phyloP scores from a whole-genome alignment of 2,329 filamentous ascomycete genomes.

The Colletotrichum sp. region DNA sequence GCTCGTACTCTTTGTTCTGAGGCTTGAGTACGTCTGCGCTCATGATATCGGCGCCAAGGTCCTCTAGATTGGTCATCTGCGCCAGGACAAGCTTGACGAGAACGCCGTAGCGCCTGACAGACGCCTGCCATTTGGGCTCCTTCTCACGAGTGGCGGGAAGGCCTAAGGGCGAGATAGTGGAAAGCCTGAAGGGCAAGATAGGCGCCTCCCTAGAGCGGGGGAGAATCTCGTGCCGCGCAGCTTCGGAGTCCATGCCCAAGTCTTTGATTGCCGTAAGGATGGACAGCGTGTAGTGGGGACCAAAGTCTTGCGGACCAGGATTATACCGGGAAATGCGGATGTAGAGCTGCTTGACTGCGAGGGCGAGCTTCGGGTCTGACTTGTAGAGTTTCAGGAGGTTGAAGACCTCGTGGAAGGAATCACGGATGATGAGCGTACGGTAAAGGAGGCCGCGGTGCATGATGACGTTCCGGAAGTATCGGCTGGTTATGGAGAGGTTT shows the following conservation, averaged over 20 bases:
- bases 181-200: no score
- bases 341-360: not conserved
- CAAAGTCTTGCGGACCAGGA: not conserved
- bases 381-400: not conserved
- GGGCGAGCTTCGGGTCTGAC: not conserved
- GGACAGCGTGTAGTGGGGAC: not conserved
- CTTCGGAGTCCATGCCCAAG: not conserved
- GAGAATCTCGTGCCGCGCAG: not conserved
- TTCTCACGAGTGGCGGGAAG: no score
- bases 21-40: rapidly evolving
- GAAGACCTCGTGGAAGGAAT: not conserved
- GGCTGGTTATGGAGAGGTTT: not conserved
- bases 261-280: not conserved
- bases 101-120: not conserved
- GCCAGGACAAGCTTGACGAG: not conserved
- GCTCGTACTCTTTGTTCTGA: not conserved
- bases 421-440: not conserved
- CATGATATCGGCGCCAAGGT: not conserved
- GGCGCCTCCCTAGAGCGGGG: not conserved
- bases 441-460: not conserved
- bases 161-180: no score
- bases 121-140: not conserved
- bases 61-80: not conserved
- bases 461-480: not conserved
- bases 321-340: rapidly evolving